phyloP scores from a whole-genome alignment of 176 grass and related monocot genomes.

The Urochloa ruziziensis region DNA sequence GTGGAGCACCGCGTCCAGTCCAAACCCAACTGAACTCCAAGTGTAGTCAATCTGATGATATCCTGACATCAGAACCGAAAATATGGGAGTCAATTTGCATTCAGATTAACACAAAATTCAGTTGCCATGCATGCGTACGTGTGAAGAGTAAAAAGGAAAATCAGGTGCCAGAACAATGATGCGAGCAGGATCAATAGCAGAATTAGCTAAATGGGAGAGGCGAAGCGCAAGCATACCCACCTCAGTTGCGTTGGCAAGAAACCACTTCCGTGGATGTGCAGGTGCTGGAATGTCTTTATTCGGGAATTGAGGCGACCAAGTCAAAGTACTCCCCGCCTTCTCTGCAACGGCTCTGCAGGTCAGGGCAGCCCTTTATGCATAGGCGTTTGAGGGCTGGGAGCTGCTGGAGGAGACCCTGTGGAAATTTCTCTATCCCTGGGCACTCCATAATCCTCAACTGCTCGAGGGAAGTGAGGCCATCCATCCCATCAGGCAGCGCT shows the following conservation, averaged over 20 bases:
- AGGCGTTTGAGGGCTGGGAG: neutral
- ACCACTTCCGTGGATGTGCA: too few relatives aligned
- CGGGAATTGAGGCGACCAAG: neutral
- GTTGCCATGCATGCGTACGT: too few relatives aligned
- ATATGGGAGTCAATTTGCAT: too few relatives aligned
- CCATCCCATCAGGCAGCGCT: neutral
- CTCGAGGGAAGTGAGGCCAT: neutral
- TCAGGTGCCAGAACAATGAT: too few relatives aligned
- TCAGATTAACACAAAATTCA: too few relatives aligned
- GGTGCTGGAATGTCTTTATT: neutral
- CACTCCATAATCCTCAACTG: fast-evolving
- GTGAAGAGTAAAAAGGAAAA: neutral
- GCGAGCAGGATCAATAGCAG: too few relatives aligned
- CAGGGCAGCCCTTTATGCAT: fast-evolving
- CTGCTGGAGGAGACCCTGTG: neutral
- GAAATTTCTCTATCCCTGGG: neutral
- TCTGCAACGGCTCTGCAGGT: neutral
- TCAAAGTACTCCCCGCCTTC: slow-evolving; percentile 18
- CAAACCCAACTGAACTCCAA: neutral
- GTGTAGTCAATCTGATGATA: too few relatives aligned
- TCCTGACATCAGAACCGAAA: too few relatives aligned
- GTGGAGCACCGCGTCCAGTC: neutral
- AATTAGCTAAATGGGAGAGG: too few relatives aligned
- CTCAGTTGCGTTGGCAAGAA: too few relatives aligned
- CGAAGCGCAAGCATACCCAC: too few relatives aligned